These are phyloP conservation scores for Rhodofomes roseus DNA, from an alignment of 1,284 basidiomycete genomes.

Conservation along the genomic window DNA sequence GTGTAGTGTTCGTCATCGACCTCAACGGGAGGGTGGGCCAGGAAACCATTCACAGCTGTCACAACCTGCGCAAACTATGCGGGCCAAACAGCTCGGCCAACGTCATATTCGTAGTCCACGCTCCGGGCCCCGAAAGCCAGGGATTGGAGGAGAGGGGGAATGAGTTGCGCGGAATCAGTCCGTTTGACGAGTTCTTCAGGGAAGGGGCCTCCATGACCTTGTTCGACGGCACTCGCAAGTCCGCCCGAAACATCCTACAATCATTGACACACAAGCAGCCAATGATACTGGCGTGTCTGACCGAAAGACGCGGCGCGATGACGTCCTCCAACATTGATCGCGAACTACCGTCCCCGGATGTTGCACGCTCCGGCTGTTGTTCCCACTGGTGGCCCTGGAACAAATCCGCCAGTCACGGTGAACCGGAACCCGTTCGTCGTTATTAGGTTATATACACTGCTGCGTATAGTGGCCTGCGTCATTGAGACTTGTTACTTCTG, in stretches of 20 bases:
- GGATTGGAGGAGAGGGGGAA: slow-evolving; percentile 20
- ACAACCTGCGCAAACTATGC: slow-evolving; percentile 13
- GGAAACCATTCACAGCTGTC: slow-evolving; percentile 8
- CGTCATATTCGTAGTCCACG: slow-evolving; percentile 44
- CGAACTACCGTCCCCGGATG: neutral
- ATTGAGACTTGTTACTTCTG: too few relatives aligned
- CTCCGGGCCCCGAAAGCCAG: slow-evolving; percentile 40
- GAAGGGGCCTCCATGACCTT: slow-evolving; percentile 11
- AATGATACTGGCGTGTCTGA: neutral
- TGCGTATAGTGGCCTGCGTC: too few relatives aligned
- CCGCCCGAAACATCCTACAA: slow-evolving; percentile 5
- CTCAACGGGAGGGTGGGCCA: slow-evolving; percentile 12
- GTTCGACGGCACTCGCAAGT: slow-evolving; percentile 4
- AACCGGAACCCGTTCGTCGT: too few relatives aligned
- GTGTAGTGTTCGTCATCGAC: slow-evolving; percentile 16
- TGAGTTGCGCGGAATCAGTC: slow-evolving; percentile 16
- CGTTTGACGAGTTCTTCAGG: slow-evolving; percentile 12
- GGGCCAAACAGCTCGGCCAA: slow-evolving; percentile 10
- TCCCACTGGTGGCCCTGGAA: too few relatives aligned
- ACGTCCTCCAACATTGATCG: neutral
- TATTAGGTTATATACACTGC: too few relatives aligned
- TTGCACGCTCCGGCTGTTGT: neutral
- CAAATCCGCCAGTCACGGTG: too few relatives aligned
- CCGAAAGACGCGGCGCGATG: neutral
- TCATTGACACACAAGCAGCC: neutral